Conservation (phyloP, 2,329 filamentous ascomycete genomes). For the Fusarium lateritium region DNA sequence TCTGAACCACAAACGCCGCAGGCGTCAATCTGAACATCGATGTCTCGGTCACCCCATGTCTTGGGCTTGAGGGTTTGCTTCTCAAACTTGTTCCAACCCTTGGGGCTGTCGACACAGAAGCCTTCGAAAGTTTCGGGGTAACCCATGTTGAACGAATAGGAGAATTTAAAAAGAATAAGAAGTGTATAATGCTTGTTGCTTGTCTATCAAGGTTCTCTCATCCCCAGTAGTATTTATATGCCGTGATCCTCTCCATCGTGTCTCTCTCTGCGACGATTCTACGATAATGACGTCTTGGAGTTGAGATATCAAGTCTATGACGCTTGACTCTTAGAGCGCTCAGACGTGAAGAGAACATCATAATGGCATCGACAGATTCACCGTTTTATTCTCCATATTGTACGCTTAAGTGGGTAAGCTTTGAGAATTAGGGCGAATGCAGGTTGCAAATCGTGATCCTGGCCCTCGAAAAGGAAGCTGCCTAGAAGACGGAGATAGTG, state of each 20-base stretch:
- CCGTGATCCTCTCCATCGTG: neutral
- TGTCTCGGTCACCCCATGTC: constrained; percentile 74
- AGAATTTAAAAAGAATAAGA: neutral
- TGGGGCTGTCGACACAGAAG: constrained; percentile 60
- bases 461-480: constrained; percentile 13
- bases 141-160: constrained; percentile 53
- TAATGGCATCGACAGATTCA: constrained; percentile 2
- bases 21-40: constrained; percentile 76
- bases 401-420: constrained; percentile 20
- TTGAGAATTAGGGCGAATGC: neutral
- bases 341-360: constrained; percentile 13
- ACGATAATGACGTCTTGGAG: constrained; percentile 25
- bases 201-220: constrained; percentile 32
- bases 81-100: constrained; percentile 60
- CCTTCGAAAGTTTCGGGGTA: constrained; percentile 62
- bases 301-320: constrained; percentile 25
- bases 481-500: constrained; percentile 20
- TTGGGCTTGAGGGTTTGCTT: constrained; percentile 67
- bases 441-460: constrained; percentile 22
- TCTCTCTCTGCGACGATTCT: neutral
- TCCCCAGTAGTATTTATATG: constrained; percentile 24
- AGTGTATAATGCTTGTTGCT: neutral
- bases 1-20: constrained; percentile 78
- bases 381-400: neutral
- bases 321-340: constrained; percentile 10